phyloP scores from a whole-genome alignment of 176 grass and related monocot genomes.

The Cocos nucifera region DNA sequence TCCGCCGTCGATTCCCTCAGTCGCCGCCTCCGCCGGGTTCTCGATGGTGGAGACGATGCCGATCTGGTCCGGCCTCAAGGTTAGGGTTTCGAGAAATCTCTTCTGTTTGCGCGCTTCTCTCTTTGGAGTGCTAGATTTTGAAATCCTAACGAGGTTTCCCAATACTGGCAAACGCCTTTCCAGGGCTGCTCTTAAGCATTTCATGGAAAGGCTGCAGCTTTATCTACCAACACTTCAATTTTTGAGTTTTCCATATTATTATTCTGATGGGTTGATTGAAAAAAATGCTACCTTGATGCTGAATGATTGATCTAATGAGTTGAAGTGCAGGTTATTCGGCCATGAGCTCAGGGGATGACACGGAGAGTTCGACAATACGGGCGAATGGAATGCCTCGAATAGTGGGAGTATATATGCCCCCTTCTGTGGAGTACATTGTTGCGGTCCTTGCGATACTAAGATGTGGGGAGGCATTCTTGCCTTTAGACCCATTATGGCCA shows the following conservation, averaged over 20 bases:
- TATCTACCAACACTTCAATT: too few species aligned
- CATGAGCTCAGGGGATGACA: background rate
- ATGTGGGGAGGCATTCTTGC: constrained; percentile 68
- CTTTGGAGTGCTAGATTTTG: background rate
- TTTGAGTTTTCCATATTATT: too few species aligned
- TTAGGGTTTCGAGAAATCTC: background rate
- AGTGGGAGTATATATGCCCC: constrained; percentile 45
- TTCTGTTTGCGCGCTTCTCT: background rate
- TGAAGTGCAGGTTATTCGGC: too few species aligned
- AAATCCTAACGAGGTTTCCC: too few species aligned
- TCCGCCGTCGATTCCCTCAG: constrained; percentile 31
- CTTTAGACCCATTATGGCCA: constrained; percentile 72
- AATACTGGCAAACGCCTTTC: too few species aligned
- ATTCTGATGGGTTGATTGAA: too few species aligned
- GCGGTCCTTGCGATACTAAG: constrained; percentile 58
- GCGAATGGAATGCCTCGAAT: constrained; percentile 27
- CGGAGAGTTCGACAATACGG: constrained; percentile 13
- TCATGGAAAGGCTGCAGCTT: too few species aligned
- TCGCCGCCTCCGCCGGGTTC: constrained; percentile 25
- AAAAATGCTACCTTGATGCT: too few species aligned
- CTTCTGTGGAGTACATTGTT: constrained; percentile 57
- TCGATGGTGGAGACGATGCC: constrained; percentile 15
- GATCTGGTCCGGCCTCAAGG: constrained; percentile 9
- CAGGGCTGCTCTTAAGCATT: too few species aligned
- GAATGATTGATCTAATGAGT: too few species aligned